Conservation (phyloP, 345 rosid species). For the Hevea brasiliensis region DNA sequence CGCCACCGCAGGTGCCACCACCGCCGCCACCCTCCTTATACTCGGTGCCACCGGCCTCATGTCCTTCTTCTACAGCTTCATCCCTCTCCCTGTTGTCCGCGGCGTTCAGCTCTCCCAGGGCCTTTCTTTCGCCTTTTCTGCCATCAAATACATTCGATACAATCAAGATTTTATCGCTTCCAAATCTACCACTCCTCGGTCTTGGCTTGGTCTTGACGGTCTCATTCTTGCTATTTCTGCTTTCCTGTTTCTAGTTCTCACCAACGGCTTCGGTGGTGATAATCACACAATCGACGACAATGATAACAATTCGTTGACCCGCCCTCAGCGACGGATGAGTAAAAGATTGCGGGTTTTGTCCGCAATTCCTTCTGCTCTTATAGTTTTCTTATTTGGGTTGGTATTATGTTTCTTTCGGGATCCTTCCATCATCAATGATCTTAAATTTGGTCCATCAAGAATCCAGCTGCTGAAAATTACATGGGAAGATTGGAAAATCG, state of each 20-base stretch:
- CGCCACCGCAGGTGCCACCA: slow-evolving; percentile 20
- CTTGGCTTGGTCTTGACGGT: slow-evolving; percentile 83
- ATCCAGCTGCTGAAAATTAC: slow-evolving; percentile 52
- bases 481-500: slow-evolving; percentile 87
- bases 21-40: slow-evolving; percentile 10
- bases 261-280: slow-evolving; percentile 77
- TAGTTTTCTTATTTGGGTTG: slow-evolving; percentile 58
- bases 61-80: slow-evolving; percentile 48
- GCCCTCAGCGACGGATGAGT: slow-evolving; percentile 11
- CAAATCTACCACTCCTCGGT: slow-evolving; percentile 54
- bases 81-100: slow-evolving; percentile 88
- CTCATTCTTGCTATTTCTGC: slow-evolving; percentile 58
- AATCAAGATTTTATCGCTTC: slow-evolving; percentile 62
- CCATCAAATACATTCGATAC: slow-evolving; percentile 72
- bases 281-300: not conserved
- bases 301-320: not conserved
- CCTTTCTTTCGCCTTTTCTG: slow-evolving; percentile 80
- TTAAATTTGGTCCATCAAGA: slow-evolving; percentile 60
- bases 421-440: not conserved
- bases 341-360: slow-evolving; percentile 54
- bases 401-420: slow-evolving; percentile 14
- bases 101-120: slow-evolving; percentile 97
- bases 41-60: slow-evolving; percentile 19
- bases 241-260: slow-evolving; percentile 52
- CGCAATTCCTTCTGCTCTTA: slow-evolving; percentile 67